phyloP scores from a whole-genome alignment of 495 filamentous ascomycete genomes.

The Trichoderma orchidacearum region DNA sequence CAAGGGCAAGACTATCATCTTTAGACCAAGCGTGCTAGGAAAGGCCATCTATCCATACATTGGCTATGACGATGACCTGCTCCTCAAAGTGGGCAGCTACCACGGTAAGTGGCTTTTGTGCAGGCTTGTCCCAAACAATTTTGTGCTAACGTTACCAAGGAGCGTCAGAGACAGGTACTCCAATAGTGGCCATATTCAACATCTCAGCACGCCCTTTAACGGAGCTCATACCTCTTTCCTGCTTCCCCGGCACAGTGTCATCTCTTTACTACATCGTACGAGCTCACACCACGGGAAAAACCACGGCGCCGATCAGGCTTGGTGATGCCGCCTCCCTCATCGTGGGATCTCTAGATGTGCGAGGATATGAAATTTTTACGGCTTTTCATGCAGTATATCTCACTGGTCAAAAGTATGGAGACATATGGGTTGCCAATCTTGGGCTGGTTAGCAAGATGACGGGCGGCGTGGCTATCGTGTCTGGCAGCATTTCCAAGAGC shows the following conservation, averaged over 20 bases:
- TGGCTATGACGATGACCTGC: slow-evolving; percentile 51
- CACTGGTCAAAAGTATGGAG: slow-evolving; percentile 33
- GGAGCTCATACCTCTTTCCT: slow-evolving; percentile 51
- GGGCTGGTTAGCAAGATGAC: slow-evolving; percentile 85
- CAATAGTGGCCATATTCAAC: slow-evolving; percentile 79
- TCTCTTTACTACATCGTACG: slow-evolving; percentile 53
- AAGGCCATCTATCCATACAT: slow-evolving; percentile 59
- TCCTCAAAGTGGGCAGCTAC: slow-evolving; percentile 73
- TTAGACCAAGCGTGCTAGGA: slow-evolving; percentile 60
- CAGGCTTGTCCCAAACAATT: background rate
- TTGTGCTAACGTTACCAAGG: background rate
- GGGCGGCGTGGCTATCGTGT: slow-evolving; percentile 62
- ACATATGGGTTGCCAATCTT: slow-evolving; percentile 45
- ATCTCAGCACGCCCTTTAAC: slow-evolving; percentile 39
- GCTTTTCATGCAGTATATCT: slow-evolving; percentile 42
- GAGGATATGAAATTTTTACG: slow-evolving; percentile 72
- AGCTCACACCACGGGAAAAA: slow-evolving; percentile 51
- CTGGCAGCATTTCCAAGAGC: slow-evolving; percentile 38
- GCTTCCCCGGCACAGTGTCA: slow-evolving; percentile 55
- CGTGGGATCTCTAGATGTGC: slow-evolving; percentile 41
- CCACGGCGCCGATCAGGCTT: slow-evolving; percentile 36
- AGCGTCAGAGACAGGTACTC: slow-evolving; percentile 11
- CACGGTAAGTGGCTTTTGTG: slow-evolving; percentile 18
- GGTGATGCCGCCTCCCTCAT: slow-evolving; percentile 30
- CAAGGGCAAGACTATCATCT: slow-evolving; percentile 55